Conservation (phyloP, 345 rosid genomes). For the Nasturtium officinale region DNA sequence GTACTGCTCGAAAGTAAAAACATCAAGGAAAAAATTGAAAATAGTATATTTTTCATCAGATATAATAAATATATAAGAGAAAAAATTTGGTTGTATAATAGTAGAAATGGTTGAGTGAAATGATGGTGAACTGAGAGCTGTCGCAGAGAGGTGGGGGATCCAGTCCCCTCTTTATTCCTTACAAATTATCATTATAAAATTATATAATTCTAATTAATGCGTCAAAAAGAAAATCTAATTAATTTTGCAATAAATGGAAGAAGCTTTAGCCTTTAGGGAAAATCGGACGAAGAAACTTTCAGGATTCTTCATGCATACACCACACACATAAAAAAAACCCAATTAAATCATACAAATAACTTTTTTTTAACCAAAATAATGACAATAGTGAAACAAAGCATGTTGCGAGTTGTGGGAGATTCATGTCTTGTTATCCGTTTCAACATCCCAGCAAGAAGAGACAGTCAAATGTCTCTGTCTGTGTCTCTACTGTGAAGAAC, state of each 20-base stretch:
- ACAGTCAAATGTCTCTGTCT: conserved; percentile 23
- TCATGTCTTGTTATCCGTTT: conserved; percentile 27
- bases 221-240: too few species aligned
- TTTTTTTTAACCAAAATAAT: conserved; percentile 8
- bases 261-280: background rate
- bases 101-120: conserved; percentile 37
- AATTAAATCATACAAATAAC: conserved; percentile 3
- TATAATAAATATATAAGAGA: too few species aligned
- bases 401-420: conserved; percentile 29
- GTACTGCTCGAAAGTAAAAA: background rate
- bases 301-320: conserved; percentile 1
- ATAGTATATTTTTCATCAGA: too few species aligned
- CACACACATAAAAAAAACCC: background rate
- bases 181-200: background rate
- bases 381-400: conserved; percentile 19
- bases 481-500: conserved; percentile 40
- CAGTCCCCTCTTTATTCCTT: conserved; percentile 21
- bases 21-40: background rate
- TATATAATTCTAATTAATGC: too few species aligned
- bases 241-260: background rate
- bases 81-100: too few species aligned
- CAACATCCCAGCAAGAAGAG: conserved; percentile 14
- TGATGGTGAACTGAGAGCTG: conserved; percentile 33
- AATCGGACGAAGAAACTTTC: background rate
- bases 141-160: conserved; percentile 26